Evolutionary conservation across 768 basidiomycete genomes (phyloP), one percentile per base, ranked within the genome.

Genomic region (Trametes villosa): DNA sequence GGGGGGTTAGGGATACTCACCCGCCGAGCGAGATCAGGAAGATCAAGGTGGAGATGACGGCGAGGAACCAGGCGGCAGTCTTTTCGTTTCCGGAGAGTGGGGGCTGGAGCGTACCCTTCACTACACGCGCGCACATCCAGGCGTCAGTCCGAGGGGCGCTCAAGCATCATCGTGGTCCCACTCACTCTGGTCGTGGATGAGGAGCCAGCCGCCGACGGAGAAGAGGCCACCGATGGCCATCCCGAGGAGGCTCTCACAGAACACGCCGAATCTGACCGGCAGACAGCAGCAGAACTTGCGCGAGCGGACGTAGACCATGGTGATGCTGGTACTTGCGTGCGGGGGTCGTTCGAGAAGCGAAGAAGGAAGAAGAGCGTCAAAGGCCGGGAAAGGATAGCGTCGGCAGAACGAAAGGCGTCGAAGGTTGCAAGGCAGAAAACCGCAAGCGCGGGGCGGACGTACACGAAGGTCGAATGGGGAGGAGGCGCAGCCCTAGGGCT

Each of bases 261-360:
- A 83, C 42, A 86, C 84, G 60, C 86, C 85, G 55, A 85, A 76
- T 66, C 86, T 80, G 70, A 87, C 86, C 29, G 85, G 86, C 68
- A 87, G 78, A 74, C 84, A 87, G 74, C 82, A 85, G 73, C 83
- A 86, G 72, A 87, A 87, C 67, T 75, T 84, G 64, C 80, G 81
- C 20, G 82, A 79, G 60, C 78, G 81, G 66, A 83, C 77, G 74
- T 80, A 77, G 64, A 65, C 75, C 82, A 84, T 83, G 59, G 72
- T 78, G 1, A 38, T 31, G 47, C 8, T n/a, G 52, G 8, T 22
- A 15, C 36, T 38, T 38, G 36, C 17, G 26, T 20, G 31, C 27
- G n/a, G 27, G 49, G 24, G 27, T 53, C 42, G 60, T 38, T 27
- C 22, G 11, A 47, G 20, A 47, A 40, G 33, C 17, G 40, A 20